phyloP scores from a whole-genome alignment of 1,284 basidiomycete species.

The Chalciporus sp. region DNA sequence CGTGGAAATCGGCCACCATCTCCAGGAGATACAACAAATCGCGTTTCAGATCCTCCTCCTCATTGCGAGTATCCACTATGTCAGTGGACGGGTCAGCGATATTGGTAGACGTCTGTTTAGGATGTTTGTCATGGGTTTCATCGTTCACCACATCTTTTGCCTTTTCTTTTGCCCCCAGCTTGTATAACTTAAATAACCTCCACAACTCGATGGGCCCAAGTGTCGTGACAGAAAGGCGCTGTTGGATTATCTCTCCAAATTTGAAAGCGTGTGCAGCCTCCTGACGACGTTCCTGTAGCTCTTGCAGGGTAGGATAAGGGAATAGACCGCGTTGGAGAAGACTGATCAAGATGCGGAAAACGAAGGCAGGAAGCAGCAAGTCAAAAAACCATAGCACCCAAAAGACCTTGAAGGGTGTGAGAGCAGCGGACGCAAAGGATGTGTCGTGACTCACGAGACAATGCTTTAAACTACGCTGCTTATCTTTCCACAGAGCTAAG shows the following conservation, averaged over 20 bases:
- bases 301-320: slow-evolving; percentile 55
- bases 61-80: slow-evolving; percentile 10
- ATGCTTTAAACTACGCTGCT: slow-evolving; percentile 45
- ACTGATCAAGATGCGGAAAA: slow-evolving; percentile 49
- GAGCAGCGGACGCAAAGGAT: neutral
- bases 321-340: slow-evolving; percentile 52
- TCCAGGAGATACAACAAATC: slow-evolving; percentile 44
- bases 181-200: slow-evolving; percentile 47
- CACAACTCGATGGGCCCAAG: slow-evolving; percentile 56
- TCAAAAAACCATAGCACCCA: slow-evolving; percentile 68
- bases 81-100: neutral
- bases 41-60: slow-evolving; percentile 47
- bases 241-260: slow-evolving; percentile 53
- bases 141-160: slow-evolving; percentile 27
- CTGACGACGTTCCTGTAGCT: slow-evolving; percentile 52
- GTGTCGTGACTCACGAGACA: slow-evolving; percentile 49
- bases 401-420: slow-evolving; percentile 45
- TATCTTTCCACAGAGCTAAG: slow-evolving; percentile 60
- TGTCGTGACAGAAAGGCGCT: slow-evolving; percentile 48
- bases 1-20: slow-evolving; percentile 62
- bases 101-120: neutral
- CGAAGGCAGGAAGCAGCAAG: slow-evolving; percentile 52
- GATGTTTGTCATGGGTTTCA: slow-evolving; percentile 12
- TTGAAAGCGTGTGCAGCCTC: slow-evolving; percentile 51
- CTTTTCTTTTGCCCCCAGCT: slow-evolving; percentile 29